A percentile compares a stretch with the other conserved stretches of the same genome.
phyloP scores from a whole-genome alignment of 179 eudicot species.

The Gypsophila paniculata region DNA sequence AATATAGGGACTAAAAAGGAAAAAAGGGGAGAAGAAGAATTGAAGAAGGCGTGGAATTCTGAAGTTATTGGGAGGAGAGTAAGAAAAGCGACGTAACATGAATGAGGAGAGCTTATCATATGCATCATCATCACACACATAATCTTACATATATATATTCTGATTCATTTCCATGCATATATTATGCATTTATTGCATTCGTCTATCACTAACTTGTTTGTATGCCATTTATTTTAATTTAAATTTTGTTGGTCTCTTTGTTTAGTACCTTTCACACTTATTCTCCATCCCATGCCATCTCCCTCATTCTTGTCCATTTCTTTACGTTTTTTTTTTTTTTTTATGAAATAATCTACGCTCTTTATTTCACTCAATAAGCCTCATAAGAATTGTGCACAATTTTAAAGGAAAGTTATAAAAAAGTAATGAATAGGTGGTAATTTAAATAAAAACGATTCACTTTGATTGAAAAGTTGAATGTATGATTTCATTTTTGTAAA shows the following conservation, averaged over 20 bases:
- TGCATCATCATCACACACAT: conserved; percentile 33
- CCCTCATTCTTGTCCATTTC: conserved; percentile 22
- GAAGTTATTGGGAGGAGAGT: conserved; percentile 51
- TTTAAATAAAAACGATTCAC: too few species aligned
- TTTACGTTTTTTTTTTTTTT: too few species aligned
- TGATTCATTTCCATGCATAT: not conserved
- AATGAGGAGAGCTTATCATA: conserved; percentile 50
- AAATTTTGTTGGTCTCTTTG: conserved; percentile 37
- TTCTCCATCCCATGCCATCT: conserved; percentile 52
- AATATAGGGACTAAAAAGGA: too few species aligned
- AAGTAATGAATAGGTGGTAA: too few species aligned
- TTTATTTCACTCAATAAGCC: too few species aligned
- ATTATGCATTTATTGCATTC: not conserved
- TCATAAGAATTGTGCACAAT: too few species aligned
- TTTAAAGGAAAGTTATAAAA: too few species aligned
- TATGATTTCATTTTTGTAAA: too few species aligned
- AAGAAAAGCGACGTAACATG: conserved; percentile 60
- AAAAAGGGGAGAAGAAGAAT: not conserved
- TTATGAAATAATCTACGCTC: too few species aligned
- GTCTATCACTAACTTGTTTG: not conserved
- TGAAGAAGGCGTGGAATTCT: conserved; percentile 57
- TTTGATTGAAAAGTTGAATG: too few species aligned
- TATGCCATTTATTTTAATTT: conserved; percentile 13
- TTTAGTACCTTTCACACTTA: conserved; percentile 63
- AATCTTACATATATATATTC: not conserved